Evolutionary conservation across 495 filamentous ascomycete genomes (phyloP), one percentile per base, ranked within the genome.

Genomic region (Daldinia concentrica): DNA sequence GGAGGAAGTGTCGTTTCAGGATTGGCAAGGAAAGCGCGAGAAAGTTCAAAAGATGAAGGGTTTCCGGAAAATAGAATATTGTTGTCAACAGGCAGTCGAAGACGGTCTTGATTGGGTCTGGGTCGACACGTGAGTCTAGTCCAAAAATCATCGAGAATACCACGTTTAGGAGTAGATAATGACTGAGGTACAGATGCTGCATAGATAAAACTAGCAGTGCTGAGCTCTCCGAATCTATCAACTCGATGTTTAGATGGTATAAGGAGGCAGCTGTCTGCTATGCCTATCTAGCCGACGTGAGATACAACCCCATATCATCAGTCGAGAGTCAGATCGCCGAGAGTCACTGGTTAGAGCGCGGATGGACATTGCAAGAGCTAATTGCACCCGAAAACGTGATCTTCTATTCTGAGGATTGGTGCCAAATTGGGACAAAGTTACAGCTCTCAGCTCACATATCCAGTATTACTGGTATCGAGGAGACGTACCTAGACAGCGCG

Each of bases 321-420:
- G 62, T 43, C 36, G 66, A 73, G 30, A 19, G 41, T 15, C 14
- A 66, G 3, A 39, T 74, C 1, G 29, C 61, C 4, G 36, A 26
- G 17, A 75, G 72, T 56, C 57, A 70, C 2, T 84, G 82, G 80
- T 80, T 80, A 14, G 78, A 60, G 5, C 59, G 82, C 4, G 81
- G 80, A 0, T 84, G 82, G 82, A 82, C 81, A 8, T 62, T 82
- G 3, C 81, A 83, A 19, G 82, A 80, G 55, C 72, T 82, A 15
- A 59, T 77, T 32, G 77, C 77, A 8, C 70, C 77, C 3, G 14
- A n/a, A 0, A 51, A 62, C 7, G 45, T 78, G 1, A 37, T 72
- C 7, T 72, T 78, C 29, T 78, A 75, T 32, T 51, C 60, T 12
- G 4, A 24, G 2, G 34, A 56, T 12, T 78, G 76, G 72, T 29